These are phyloP conservation scores for Alloascoidea hylecoeti DNA, from an alignment of 805 yeast genomes.

Conservation along the genomic window DNA sequence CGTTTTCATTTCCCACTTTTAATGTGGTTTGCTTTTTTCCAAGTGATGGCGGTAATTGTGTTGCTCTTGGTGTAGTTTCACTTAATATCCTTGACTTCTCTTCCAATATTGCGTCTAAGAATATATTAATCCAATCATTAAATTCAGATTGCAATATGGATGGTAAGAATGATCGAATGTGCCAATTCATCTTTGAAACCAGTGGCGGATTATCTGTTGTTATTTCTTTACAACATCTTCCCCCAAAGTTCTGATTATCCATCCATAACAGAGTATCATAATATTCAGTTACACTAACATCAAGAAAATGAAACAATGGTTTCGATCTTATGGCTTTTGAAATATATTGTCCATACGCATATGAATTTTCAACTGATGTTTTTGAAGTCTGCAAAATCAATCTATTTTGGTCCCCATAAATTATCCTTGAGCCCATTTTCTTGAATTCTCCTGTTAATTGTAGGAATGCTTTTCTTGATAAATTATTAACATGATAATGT, in stretches of 20 bases:
- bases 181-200: constrained; percentile 58
- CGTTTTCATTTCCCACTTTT: constrained; percentile 5
- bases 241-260: constrained; percentile 84
- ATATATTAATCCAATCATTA: constrained; percentile 72
- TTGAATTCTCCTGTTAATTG: constrained; percentile 73
- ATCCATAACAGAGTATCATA: constrained; percentile 96
- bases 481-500: constrained; percentile 77
- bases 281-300: constrained; percentile 54
- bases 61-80: constrained; percentile 43
- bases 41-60: constrained; percentile 45
- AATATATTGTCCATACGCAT: constrained; percentile 80
- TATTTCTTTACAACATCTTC: constrained; percentile 31
- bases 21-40: constrained; percentile 8
- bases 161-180: constrained; percentile 62
- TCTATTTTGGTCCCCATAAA: constrained; percentile 70
- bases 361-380: constrained; percentile 69
- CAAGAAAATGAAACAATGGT: constrained; percentile 74
- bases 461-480: constrained; percentile 68
- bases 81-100: constrained; percentile 12
- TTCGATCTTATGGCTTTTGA: constrained; percentile 65
- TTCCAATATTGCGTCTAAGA: constrained; percentile 37
- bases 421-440: constrained; percentile 62
- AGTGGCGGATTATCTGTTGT: constrained; percentile 16
- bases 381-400: constrained; percentile 64
- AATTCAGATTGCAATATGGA: constrained; percentile 66